A percentile compares a stretch with the other conserved stretches of the same genome.
Evolutionary conservation across 495 filamentous ascomycete species (phyloP).

Genomic region (Xylaria nigripes): DNA sequence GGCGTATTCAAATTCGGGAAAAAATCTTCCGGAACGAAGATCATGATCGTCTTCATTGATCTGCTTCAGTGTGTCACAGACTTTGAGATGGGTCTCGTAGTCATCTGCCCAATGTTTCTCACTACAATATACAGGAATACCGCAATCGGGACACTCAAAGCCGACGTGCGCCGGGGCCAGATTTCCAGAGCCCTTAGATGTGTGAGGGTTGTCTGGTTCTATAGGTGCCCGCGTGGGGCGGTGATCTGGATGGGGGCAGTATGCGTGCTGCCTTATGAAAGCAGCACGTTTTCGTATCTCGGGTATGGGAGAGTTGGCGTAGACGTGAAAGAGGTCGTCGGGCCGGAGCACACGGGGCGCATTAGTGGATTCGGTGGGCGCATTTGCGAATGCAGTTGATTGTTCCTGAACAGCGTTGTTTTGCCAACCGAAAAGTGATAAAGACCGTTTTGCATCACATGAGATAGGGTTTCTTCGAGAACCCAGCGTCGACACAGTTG

Average conservation of each 20-base stretch:
- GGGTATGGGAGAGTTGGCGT: conserved; percentile 76
- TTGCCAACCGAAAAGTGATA: conserved; percentile 22
- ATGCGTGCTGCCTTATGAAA: conserved; percentile 82
- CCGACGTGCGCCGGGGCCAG: conserved; percentile 67
- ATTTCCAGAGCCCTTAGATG: conserved; percentile 30
- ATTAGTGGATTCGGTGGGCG: conserved; percentile 20
- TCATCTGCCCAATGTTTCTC: conserved; percentile 92
- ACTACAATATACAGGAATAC: conserved; percentile 85
- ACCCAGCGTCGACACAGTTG: background rate
- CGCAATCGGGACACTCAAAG: conserved; percentile 95
- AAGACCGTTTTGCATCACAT: conserved; percentile 6
- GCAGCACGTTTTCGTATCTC: conserved; percentile 77
- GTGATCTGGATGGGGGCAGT: conserved; percentile 85
- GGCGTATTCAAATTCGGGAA: conserved; percentile 89
- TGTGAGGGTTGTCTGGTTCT: conserved; percentile 52
- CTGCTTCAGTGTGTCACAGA: conserved; percentile 83
- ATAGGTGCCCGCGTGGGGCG: conserved; percentile 55
- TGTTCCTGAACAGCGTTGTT: conserved; percentile 11
- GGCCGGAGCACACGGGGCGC: conserved; percentile 50
- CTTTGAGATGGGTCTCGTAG: conserved; percentile 82
- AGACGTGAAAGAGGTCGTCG: conserved; percentile 88
- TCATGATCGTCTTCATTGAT: conserved; percentile 99
- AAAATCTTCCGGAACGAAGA: conserved; percentile 77
- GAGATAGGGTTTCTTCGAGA: background rate
- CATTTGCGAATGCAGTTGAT: conserved; percentile 5